phyloP scores from a whole-genome alignment of 2,329 filamentous ascomycete species.

The Penicillium verrucosum region DNA sequence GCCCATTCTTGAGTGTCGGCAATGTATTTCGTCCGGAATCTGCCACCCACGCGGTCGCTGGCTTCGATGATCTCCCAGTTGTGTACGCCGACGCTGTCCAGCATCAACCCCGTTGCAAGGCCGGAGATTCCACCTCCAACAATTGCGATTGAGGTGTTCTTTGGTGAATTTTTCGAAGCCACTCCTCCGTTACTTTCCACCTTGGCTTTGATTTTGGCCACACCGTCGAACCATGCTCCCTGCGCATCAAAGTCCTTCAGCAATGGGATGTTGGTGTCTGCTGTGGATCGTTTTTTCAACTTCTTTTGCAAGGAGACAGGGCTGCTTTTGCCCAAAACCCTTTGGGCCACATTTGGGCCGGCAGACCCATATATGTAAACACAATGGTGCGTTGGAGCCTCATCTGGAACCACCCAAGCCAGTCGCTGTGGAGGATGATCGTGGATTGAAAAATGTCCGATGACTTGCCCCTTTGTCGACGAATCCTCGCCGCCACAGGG shows the following conservation, averaged over 20 bases:
- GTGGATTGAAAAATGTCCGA: slow-evolving; percentile 3
- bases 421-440: slow-evolving; percentile 8
- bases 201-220: slow-evolving; percentile 20
- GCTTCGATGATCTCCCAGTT: slow-evolving; percentile 48
- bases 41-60: slow-evolving; percentile 40
- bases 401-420: slow-evolving; percentile 10
- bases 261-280: slow-evolving; percentile 7
- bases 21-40: slow-evolving; percentile 45
- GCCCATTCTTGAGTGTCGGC: slow-evolving; percentile 27
- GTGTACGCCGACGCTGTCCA: slow-evolving; percentile 43
- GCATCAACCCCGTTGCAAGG: slow-evolving; percentile 44
- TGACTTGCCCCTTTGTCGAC: not conserved
- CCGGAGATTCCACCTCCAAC: slow-evolving; percentile 37
- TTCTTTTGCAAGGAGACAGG: slow-evolving; percentile 8
- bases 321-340: slow-evolving; percentile 8
- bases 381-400: slow-evolving; percentile 5
- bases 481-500: not conserved
- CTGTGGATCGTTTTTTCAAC: slow-evolving; percentile 3
- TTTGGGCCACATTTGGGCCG: not conserved
- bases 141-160: slow-evolving; percentile 29
- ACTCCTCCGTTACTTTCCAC: slow-evolving; percentile 3
- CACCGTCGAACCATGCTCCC: slow-evolving; percentile 28
- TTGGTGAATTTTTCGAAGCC: slow-evolving; percentile 2
- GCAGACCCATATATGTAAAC: not conserved
- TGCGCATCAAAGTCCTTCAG: slow-evolving; percentile 23